Conservation (phyloP, 371 early-diverging fungal species). For the Syncephalastrum sp. region DNA sequence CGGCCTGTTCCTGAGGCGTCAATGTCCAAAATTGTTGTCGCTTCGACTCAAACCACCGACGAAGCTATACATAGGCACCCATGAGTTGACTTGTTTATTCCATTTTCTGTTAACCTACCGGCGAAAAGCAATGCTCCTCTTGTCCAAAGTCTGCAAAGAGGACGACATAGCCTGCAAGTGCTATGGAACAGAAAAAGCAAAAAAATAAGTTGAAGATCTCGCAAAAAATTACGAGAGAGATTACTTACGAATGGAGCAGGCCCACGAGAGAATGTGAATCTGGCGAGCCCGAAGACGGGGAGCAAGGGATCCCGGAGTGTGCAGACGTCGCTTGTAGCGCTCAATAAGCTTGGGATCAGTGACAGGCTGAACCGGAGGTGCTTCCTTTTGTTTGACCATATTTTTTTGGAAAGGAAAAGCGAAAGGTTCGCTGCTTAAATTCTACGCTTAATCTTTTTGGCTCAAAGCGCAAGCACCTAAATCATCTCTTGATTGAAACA, state of each 20-base stretch:
- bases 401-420: not conserved
- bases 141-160: conserved; percentile 50
- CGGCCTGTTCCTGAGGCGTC: conserved; percentile 37
- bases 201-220: not conserved
- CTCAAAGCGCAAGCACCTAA: too few relatives aligned
- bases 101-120: conserved; percentile 27
- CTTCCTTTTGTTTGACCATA: conserved; percentile 8
- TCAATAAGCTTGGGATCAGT: conserved; percentile 25
- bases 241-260: conserved; percentile 31
- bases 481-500: too few relatives aligned
- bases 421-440: not conserved
- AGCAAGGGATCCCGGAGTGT: conserved; percentile 32
- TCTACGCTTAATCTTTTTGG: too few relatives aligned
- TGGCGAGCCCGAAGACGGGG: conserved; percentile 36
- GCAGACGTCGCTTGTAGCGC: conserved; percentile 30
- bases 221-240: conserved; percentile 4
- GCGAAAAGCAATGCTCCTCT: conserved; percentile 45
- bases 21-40: conserved; percentile 38
- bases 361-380: conserved; percentile 3
- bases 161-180: conserved; percentile 39
- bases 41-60: conserved; percentile 45
- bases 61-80: conserved; percentile 23
- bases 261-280: conserved; percentile 41
- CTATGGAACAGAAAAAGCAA: conserved; percentile 7
- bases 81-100: not conserved